phyloP scores from a whole-genome alignment of 1,284 basidiomycete species.

The Ceratobasidium sp. region DNA sequence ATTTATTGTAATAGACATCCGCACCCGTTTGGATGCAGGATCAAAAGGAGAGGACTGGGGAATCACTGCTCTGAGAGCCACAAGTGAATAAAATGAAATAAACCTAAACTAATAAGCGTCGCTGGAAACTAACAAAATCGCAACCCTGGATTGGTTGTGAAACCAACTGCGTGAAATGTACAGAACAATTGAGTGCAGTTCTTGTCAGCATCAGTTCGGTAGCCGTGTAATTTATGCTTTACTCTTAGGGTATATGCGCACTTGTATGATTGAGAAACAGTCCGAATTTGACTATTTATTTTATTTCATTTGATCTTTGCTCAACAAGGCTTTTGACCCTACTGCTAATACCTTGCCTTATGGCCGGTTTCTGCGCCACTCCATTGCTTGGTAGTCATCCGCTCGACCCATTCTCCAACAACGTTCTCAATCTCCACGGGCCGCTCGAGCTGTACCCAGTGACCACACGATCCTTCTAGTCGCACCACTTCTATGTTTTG shows the following conservation, averaged over 20 bases:
- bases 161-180: no score
- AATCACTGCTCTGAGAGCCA: not conserved
- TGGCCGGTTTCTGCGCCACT: not conserved
- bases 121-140: not conserved
- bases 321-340: no score
- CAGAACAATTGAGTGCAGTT: no score
- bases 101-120: not conserved
- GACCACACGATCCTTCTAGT: constrained; percentile 23
- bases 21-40: constrained; percentile 18
- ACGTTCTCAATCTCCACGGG: constrained; percentile 31
- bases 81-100: constrained; percentile 6
- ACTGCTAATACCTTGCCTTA: no score
- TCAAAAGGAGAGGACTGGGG: constrained; percentile 1
- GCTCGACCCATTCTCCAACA: constrained; percentile 44
- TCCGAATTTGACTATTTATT: no score
- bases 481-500: constrained; percentile 7
- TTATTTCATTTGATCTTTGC: no score
- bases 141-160: no score
- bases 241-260: no score
- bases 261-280: no score
- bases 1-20: constrained; percentile 8
- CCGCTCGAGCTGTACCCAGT: constrained; percentile 38
- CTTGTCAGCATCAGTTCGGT: no score
- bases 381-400: constrained; percentile 14
- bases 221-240: no score